Base-by-base conservation (phyloP, 2,329 filamentous ascomycete species). In the Xylaria digitata region DNA sequence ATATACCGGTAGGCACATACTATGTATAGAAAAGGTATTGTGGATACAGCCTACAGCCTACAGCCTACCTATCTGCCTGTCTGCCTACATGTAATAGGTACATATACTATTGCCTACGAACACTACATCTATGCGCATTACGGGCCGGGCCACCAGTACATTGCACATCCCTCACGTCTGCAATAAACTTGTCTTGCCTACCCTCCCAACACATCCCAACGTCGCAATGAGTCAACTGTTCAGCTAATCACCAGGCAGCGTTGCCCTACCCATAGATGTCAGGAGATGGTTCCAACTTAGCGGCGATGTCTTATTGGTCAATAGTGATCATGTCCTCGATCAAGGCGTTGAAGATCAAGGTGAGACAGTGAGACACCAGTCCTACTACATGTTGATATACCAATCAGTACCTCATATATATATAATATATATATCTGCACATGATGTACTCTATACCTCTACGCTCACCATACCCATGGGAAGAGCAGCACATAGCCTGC, bases 211-310 rank as follows among this genome's bases (percentile, higher is more conserved):
- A 30, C 58, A 37, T n/a, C 5, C n/a, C 43, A 57, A 15, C 42
- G 37, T 61, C n/a, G 53, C 19, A 58, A 26, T 50, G 53, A 15
- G 37, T 42, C 37, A 49, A 32, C 46, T 15, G 43, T 23, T 37
- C 54, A 34, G 60, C 50, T 65, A 63, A 63, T 65, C 65, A 65
- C 53, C 55, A 30, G 59, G 45, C 42, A 21, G 23, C 42, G 23
- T 52, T 46, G 65, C 63, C 56, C 65, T 63, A 60, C 65, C 45
- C 23, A 32, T 32, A 61, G 15, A 52, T 26, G 60, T 64, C 64
- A 65, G 63, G 21, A 55, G 64, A n/a, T 30, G 32, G 45, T 13
- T 53, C 48, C 11, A 50, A 8, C 34, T 19, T 19, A 34, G 23
- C 32, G 15, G 19, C 43, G 32, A 40, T 26, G 15, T 59, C 48